These are phyloP conservation scores for Boletales sp. DNA, from an alignment of 768 basidiomycete species.

Conservation along the genomic window DNA sequence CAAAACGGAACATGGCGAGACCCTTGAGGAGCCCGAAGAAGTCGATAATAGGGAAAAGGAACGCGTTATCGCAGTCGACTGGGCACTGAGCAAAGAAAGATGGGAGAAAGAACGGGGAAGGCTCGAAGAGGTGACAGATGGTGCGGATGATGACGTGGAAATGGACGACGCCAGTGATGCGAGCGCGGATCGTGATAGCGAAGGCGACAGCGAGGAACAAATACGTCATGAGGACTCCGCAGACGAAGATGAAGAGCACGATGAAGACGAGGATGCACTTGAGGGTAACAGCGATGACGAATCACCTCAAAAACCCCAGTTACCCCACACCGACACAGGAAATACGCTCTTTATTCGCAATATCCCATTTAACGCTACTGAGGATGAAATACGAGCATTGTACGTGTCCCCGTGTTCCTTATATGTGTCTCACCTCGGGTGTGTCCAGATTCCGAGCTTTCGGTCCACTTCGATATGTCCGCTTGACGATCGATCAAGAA, in stretches of 20 bases:
- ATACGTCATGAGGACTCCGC: conserved; percentile 38
- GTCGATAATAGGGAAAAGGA: conserved; percentile 39
- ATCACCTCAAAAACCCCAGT: conserved; percentile 54
- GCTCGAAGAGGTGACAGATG: conserved; percentile 31
- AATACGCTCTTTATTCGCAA: conserved; percentile 95
- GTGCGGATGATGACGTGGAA: conserved; percentile 30
- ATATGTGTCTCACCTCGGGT: background rate
- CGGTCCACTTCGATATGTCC: conserved; percentile 89
- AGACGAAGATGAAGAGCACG: conserved; percentile 30
- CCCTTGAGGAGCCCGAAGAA: conserved; percentile 32
- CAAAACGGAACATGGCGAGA: conserved; percentile 33
- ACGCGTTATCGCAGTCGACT: conserved; percentile 87
- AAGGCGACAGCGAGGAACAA: conserved; percentile 37
- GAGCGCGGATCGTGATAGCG: conserved; percentile 21
- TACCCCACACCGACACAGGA: conserved; percentile 83
- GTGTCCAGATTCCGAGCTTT: conserved; percentile 72
- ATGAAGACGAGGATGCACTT: conserved; percentile 22
- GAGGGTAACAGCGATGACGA: conserved; percentile 28
- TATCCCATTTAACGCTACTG: conserved; percentile 86
- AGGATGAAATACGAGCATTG: conserved; percentile 87
- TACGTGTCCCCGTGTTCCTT: conserved; percentile 36
- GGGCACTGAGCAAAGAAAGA: conserved; percentile 91
- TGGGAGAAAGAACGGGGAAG: conserved; percentile 81
- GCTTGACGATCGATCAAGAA: conserved; percentile 79
- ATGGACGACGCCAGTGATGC: conserved; percentile 30